Percentiles rank a stretch among this genome's conserved stretches.
These are phyloP conservation scores for Inga laurina DNA, from an alignment of 306 rosid species.

Conservation along the genomic window DNA sequence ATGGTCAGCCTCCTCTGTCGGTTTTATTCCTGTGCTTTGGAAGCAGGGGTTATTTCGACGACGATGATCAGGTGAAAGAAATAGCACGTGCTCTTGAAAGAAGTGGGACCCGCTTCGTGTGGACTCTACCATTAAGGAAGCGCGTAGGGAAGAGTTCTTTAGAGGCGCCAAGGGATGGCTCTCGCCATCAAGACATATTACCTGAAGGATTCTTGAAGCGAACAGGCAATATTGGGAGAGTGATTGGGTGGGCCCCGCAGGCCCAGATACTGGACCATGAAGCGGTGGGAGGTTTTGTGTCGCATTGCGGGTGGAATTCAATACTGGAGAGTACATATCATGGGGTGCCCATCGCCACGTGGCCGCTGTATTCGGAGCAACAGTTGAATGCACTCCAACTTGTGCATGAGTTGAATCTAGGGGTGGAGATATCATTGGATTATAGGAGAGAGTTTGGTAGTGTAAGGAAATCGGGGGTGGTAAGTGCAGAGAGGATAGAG, in stretches of 20 bases:
- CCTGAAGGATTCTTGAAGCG: constrained; percentile 42
- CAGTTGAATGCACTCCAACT: background rate
- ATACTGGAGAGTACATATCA: background rate
- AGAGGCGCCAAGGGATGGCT: background rate
- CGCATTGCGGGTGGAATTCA: constrained; percentile 18
- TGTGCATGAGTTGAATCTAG: background rate
- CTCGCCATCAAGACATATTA: background rate
- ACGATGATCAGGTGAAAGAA: background rate
- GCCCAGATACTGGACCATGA: constrained; percentile 23
- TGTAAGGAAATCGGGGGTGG: background rate
- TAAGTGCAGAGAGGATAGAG: background rate
- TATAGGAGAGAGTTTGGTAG: background rate
- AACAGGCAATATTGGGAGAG: constrained; percentile 23
- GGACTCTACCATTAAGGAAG: constrained; percentile 33
- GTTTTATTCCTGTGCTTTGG: background rate
- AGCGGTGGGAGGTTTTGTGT: constrained; percentile 39
- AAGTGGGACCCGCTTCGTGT: constrained; percentile 5
- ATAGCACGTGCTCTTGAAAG: background rate
- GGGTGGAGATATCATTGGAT: background rate
- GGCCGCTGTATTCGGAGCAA: background rate
- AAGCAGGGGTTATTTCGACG: background rate
- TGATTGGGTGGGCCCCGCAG: constrained; percentile 48
- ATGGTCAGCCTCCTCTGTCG: background rate
- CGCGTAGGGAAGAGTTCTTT: background rate
- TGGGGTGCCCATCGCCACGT: background rate